A percentile compares a stretch with the other conserved stretches of the same genome.
These are phyloP conservation scores for Stephania cephalantha DNA, from an alignment of 164 flowering plant genomes.

Conservation along the genomic window DNA sequence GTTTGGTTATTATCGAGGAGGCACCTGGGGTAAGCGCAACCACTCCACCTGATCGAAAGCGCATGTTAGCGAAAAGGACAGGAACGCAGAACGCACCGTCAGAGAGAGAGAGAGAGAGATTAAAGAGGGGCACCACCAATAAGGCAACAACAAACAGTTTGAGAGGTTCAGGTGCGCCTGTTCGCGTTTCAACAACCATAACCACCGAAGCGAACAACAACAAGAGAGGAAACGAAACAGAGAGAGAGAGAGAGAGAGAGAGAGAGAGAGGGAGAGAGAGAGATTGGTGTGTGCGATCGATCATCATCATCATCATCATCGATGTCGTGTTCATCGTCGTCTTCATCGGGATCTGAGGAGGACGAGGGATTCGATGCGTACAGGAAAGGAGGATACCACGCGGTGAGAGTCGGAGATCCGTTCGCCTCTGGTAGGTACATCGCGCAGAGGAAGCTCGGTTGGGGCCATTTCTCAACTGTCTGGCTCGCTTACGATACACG, in stretches of 20 bases:
- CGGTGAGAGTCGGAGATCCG: constrained; percentile 76
- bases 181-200: background rate
- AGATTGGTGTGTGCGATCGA: background rate
- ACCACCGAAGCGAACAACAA: background rate
- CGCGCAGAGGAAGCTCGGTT: constrained; percentile 92
- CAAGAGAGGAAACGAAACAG: background rate
- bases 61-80: background rate
- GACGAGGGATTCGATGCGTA: constrained; percentile 82
- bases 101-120: background rate
- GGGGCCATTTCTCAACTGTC: constrained; percentile 97
- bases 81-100: background rate
- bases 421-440: constrained; percentile 76
- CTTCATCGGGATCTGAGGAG: constrained; percentile 71
- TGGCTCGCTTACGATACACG: constrained; percentile 92
- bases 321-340: constrained; percentile 77
- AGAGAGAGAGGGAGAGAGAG: background rate
- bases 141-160: background rate
- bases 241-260: background rate
- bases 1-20: background rate
- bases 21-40: background rate
- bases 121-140: background rate
- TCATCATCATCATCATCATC: no score
- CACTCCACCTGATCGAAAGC: background rate
- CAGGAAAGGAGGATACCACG: constrained; percentile 94
- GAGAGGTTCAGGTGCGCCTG: background rate